Percentiles rank a stretch among this genome's conserved stretches.
These are phyloP conservation scores for Chaetomium cochliodes DNA, from an alignment of 495 filamentous ascomycete genomes.

Conservation along the genomic window DNA sequence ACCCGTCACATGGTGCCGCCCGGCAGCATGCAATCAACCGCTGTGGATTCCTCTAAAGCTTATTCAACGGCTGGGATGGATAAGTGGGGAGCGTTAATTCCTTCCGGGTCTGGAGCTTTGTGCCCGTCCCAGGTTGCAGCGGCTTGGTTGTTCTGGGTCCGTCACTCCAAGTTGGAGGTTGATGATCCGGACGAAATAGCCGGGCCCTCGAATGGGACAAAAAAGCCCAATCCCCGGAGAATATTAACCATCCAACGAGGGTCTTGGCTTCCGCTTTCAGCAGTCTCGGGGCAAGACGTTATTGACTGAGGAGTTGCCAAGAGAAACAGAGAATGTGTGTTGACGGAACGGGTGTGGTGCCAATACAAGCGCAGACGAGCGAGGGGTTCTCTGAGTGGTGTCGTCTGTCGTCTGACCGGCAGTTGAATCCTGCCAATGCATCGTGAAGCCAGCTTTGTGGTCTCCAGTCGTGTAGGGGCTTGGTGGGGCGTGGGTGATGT, in stretches of 20 bases:
- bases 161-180: neutral
- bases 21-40: neutral
- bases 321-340: neutral
- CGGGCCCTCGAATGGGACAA: neutral
- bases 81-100: neutral
- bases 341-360: constrained; percentile 3
- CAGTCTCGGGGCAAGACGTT: neutral
- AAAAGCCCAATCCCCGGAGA: neutral
- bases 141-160: neutral
- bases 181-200: neutral
- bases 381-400: neutral
- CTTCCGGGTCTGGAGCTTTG: neutral
- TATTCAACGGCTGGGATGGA: neutral
- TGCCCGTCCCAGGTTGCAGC: constrained; percentile 2
- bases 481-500: no score
- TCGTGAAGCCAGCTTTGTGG: neutral
- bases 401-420: neutral
- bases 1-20: neutral
- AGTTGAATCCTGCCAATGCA: neutral
- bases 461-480: no score
- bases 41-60: neutral
- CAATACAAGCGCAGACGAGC: neutral
- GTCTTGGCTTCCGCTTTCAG: constrained; percentile 6
- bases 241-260: neutral
- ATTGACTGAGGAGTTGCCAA: neutral